Conservation (phyloP, 441 rosid species). For the Populus tomentosa region DNA sequence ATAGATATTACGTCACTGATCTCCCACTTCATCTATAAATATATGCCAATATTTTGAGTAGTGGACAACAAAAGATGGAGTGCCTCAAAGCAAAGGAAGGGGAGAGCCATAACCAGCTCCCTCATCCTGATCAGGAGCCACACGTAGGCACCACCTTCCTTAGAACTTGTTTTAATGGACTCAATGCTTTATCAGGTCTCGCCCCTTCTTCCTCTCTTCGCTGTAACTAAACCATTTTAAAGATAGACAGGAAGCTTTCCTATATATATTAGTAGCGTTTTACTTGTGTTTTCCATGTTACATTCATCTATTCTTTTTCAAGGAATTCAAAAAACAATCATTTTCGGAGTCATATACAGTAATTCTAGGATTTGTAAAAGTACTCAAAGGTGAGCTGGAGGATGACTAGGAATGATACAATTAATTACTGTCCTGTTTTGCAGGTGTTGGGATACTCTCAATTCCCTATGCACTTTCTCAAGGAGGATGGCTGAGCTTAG, state of each 20-base stretch:
- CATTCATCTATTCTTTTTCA: neutral
- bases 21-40: neutral
- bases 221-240: neutral
- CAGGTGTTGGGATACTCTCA: constrained; percentile 66
- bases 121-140: constrained; percentile 19
- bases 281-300: neutral
- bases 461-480: constrained; percentile 59
- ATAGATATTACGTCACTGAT: neutral
- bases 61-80: constrained; percentile 2
- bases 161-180: constrained; percentile 62
- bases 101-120: constrained; percentile 39
- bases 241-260: neutral
- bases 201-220: neutral
- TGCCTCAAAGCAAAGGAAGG: constrained; percentile 6
- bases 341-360: neutral
- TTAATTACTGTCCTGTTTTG: constrained; percentile 18
- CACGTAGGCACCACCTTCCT: constrained; percentile 47
- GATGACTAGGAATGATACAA: neutral
- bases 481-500: constrained; percentile 63
- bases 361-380: neutral
- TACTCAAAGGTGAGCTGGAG: neutral
- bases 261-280: neutral
- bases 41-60: neutral
- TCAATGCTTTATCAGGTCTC: constrained; percentile 56
- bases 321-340: neutral